Evolutionary conservation across 495 filamentous ascomycete genomes (phyloP).

Genomic region (Lentithecium fluviatile): DNA sequence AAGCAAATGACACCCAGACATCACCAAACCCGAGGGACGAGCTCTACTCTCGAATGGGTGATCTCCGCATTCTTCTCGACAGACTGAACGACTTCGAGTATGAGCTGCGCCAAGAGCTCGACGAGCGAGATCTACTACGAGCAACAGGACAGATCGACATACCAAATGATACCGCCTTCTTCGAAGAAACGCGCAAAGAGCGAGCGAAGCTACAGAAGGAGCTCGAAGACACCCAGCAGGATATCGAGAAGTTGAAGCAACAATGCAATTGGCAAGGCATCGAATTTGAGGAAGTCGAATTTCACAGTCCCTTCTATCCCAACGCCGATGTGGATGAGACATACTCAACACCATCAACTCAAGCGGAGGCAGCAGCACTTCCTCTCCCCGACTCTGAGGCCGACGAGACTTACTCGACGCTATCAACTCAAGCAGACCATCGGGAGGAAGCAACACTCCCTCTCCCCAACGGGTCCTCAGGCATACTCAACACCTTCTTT

Average conservation of each 20-base stretch:
- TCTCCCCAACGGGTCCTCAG: not conserved
- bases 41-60: conserved; percentile 20
- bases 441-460: too few relatives aligned
- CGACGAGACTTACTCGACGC: not conserved
- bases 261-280: conserved; percentile 9
- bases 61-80: conserved; percentile 2
- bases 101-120: conserved; percentile 1
- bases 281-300: conserved; percentile 3
- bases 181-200: not conserved
- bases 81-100: conserved; percentile 4
- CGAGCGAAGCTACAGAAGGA: not conserved
- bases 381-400: too few relatives aligned
- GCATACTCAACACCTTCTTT: not conserved
- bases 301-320: not conserved
- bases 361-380: too few relatives aligned
- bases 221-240: not conserved
- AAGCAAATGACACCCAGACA: not conserved
- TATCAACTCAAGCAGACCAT: too few relatives aligned
- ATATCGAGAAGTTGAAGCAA: conserved; percentile 8
- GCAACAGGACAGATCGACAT: conserved; percentile 1
- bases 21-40: not conserved
- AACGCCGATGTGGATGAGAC: not conserved
- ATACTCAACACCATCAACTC: not conserved
- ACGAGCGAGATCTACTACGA: conserved; percentile 9
- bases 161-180: conserved; percentile 11